Percentiles rank a stretch among this genome's conserved stretches.
phyloP scores from a whole-genome alignment of 176 grass and related monocot genomes.

The Lolium perenne region DNA sequence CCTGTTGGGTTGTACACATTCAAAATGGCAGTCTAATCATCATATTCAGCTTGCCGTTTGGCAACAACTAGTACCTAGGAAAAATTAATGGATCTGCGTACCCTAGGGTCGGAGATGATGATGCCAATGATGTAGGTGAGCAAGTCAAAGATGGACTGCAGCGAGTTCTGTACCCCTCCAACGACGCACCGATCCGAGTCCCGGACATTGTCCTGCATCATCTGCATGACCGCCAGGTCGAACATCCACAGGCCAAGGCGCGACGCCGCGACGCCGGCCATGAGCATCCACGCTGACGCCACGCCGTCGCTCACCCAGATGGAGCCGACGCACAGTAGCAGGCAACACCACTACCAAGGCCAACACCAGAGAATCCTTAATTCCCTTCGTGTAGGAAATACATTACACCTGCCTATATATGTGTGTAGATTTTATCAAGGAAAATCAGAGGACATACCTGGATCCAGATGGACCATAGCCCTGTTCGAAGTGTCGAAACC shows the following conservation, averaged over 20 bases:
- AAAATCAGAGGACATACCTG: constrained; percentile 12
- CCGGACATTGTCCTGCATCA: constrained; percentile 75
- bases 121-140: constrained; percentile 87
- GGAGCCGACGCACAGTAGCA: constrained; percentile 73
- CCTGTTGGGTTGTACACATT: constrained; percentile 41
- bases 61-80: too few relatives aligned
- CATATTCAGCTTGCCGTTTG: too few relatives aligned
- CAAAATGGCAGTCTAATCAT: too few relatives aligned
- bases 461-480: constrained; percentile 83
- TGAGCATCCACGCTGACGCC: constrained; percentile 77
- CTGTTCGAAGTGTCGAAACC: constrained; percentile 67
- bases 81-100: not conserved
- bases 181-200: constrained; percentile 78
- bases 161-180: constrained; percentile 81
- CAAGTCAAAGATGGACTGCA: constrained; percentile 85
- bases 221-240: constrained; percentile 77
- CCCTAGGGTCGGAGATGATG: constrained; percentile 81
- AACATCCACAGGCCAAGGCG: constrained; percentile 94
- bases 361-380: not conserved
- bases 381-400: too few relatives aligned
- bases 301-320: constrained; percentile 47
- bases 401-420: too few relatives aligned
- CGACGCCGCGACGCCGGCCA: constrained; percentile 76
- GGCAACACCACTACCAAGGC: constrained; percentile 67
- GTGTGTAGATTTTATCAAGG: not conserved